phyloP scores from a whole-genome alignment of 352 stramenopile species.

The Globisporangium cystogenes region DNA sequence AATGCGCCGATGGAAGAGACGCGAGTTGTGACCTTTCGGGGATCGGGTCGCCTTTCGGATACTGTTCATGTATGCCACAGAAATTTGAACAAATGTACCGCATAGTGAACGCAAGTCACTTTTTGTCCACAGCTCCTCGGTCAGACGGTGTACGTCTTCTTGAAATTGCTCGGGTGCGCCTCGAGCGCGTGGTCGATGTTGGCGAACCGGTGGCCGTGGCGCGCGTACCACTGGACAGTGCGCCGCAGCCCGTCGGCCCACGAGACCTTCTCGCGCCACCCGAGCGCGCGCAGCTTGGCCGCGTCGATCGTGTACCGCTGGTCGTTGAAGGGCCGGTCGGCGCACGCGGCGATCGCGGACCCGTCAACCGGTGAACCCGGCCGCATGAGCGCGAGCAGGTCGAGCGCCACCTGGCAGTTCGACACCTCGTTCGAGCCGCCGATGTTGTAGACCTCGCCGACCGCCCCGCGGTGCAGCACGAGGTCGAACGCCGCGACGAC shows the following conservation, averaged over 20 bases:
- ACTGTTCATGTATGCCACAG: too few relatives aligned
- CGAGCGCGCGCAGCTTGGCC: constrained; percentile 86
- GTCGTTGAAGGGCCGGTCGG: constrained; percentile 97
- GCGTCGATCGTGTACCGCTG: constrained; percentile 96
- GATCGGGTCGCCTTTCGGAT: too few relatives aligned
- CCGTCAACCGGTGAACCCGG: constrained; percentile 14
- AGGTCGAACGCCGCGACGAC: constrained; percentile 95
- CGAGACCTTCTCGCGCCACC: constrained; percentile 90
- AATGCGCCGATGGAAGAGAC: too few relatives aligned
- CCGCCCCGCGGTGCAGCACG: constrained; percentile 91
- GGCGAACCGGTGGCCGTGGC: constrained; percentile 67
- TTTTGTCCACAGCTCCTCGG: too few relatives aligned
- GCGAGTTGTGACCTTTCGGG: too few relatives aligned
- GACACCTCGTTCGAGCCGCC: constrained; percentile 72
- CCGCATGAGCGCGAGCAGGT: constrained; percentile 75
- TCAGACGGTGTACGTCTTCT: constrained; percentile 29
- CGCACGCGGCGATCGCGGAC: neutral
- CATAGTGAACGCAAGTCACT: too few relatives aligned
- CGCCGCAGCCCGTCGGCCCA: constrained; percentile 91
- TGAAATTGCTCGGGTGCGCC: constrained; percentile 72
- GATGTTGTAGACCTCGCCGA: constrained; percentile 97
- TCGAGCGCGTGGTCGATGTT: constrained; percentile 84
- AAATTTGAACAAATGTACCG: too few relatives aligned
- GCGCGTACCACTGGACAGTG: constrained; percentile 90
- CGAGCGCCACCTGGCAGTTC: constrained; percentile 82